phyloP scores from a whole-genome alignment of 208 protist species.

The Crithidia acanthocephali region DNA sequence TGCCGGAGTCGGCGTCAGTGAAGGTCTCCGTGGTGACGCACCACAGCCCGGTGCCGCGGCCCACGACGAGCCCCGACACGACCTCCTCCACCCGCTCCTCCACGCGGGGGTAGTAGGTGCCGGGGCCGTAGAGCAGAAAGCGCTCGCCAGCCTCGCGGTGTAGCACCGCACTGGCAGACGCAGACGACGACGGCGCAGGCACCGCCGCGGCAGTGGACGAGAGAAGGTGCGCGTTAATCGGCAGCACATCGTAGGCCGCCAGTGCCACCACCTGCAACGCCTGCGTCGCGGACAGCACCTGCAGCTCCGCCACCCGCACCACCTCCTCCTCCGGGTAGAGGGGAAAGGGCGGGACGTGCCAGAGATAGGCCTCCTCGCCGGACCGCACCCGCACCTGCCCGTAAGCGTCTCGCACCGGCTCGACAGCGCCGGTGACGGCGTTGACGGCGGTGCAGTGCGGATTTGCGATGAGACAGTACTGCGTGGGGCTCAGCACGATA shows the following conservation, averaged over 20 bases:
- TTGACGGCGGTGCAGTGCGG: slow-evolving; percentile 42
- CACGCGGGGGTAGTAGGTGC: slow-evolving; percentile 76
- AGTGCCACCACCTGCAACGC: slow-evolving; percentile 57
- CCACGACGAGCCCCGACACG: slow-evolving; percentile 35
- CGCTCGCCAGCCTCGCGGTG: slow-evolving; percentile 51
- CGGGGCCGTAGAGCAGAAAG: slow-evolving; percentile 66
- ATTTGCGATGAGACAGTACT: slow-evolving; percentile 70
- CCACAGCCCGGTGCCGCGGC: slow-evolving; percentile 42
- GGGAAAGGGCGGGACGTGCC: slow-evolving; percentile 82
- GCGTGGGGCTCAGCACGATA: slow-evolving; percentile 49
- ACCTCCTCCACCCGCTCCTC: slow-evolving; percentile 59
- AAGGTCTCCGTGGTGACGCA: slow-evolving; percentile 49
- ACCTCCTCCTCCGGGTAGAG: slow-evolving; percentile 92
- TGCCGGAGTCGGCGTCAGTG: slow-evolving; percentile 31
- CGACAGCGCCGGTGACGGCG: slow-evolving; percentile 21
- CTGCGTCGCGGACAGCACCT: slow-evolving; percentile 60
- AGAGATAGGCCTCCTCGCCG: slow-evolving; percentile 89
- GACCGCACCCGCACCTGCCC: slow-evolving; percentile 82
- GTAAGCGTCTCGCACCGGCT: slow-evolving; percentile 55
- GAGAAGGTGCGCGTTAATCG: not conserved
- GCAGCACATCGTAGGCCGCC: slow-evolving; percentile 53
- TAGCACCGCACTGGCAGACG: too few species aligned
- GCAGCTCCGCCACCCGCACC: slow-evolving; percentile 50
- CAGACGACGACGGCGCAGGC: not conserved
- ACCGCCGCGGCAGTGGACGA: not conserved